Conservation (phyloP, 306 rosid genomes). For the Dryas alaskensis region DNA sequence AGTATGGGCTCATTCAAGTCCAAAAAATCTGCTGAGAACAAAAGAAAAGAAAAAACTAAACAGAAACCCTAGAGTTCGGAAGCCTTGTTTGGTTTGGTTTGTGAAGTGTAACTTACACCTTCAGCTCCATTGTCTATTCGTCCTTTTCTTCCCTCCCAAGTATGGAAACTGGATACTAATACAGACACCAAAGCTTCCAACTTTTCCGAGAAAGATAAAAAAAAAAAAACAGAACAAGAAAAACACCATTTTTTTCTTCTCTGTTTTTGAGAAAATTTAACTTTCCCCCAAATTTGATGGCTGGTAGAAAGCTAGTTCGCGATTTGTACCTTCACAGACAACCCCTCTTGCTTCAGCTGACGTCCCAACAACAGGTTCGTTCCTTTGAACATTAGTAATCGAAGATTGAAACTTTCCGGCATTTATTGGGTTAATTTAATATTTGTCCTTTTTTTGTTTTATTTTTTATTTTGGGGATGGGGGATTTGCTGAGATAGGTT, state of each 20-base stretch:
- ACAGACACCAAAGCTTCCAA: background rate
- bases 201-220: background rate
- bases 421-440: background rate
- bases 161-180: background rate
- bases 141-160: slow-evolving; percentile 19
- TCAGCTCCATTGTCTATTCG: background rate
- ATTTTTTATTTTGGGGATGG: background rate
- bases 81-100: background rate
- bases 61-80: slow-evolving; percentile 10
- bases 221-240: background rate
- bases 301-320: slow-evolving; percentile 67
- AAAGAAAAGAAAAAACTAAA: background rate
- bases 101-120: background rate
- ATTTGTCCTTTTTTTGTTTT: background rate
- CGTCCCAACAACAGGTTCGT: slow-evolving; percentile 47
- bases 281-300: slow-evolving; percentile 36
- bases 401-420: background rate
- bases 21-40: background rate
- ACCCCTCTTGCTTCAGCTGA: slow-evolving; percentile 40
- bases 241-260: background rate
- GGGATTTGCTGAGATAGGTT: slow-evolving; percentile 33
- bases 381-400: background rate
- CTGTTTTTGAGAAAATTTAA: background rate
- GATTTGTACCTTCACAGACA: slow-evolving; percentile 55
- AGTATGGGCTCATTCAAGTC: background rate